These are phyloP conservation scores for Xylaria venustula DNA, from an alignment of 495 filamentous ascomycete species.

Conservation along the genomic window DNA sequence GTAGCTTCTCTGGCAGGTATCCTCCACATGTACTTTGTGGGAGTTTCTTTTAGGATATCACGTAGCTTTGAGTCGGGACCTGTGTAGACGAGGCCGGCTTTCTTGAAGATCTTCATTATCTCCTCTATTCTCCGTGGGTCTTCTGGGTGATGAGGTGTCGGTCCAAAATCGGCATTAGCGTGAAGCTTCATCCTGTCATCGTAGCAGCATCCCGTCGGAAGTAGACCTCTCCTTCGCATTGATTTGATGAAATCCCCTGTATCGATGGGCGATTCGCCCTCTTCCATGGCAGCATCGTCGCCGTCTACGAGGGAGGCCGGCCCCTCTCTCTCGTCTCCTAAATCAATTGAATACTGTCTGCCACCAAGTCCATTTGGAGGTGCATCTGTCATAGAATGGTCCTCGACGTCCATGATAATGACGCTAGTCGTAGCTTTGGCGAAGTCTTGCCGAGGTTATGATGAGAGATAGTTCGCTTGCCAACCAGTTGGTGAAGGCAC, in stretches of 20 bases:
- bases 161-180: conserved; percentile 68
- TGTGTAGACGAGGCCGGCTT: conserved; percentile 67
- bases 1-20: conserved; percentile 76
- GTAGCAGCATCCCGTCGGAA: conserved; percentile 80
- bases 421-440: conserved; percentile 34
- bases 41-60: conserved; percentile 40
- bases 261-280: conserved; percentile 20
- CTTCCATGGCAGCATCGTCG: conserved; percentile 28
- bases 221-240: conserved; percentile 28
- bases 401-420: conserved; percentile 40
- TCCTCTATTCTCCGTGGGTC: conserved; percentile 85
- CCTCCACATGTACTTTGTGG: conserved; percentile 64
- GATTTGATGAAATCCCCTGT: conserved; percentile 11
- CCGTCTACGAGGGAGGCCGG: conserved; percentile 20
- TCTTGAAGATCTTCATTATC: conserved; percentile 82
- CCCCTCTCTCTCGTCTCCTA: conserved; percentile 17
- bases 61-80: conserved; percentile 48
- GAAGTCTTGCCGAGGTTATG: background rate
- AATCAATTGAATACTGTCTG: conserved; percentile 7
- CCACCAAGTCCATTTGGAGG: conserved; percentile 38
- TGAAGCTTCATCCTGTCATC: conserved; percentile 93
- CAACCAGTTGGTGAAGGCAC: no score
- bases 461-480: no score
- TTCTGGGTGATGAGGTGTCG: conserved; percentile 81
- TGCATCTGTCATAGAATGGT: conserved; percentile 34